A percentile compares a stretch with the other conserved stretches of the same genome.
phyloP scores from a whole-genome alignment of 2,329 filamentous ascomycete species.

The Verticillium isaacii region DNA sequence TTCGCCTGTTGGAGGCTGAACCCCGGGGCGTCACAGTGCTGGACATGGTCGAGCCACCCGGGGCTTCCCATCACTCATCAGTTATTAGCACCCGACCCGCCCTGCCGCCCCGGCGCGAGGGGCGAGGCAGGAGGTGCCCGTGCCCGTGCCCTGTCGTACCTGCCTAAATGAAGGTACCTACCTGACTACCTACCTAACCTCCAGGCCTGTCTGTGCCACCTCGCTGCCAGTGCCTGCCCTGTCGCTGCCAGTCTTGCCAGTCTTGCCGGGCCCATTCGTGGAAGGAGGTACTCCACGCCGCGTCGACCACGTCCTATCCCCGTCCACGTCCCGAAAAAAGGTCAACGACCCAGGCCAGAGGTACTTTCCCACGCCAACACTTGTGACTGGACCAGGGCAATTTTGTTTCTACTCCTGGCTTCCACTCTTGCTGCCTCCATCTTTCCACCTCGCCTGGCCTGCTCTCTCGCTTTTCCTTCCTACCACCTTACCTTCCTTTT shows the following conservation, averaged over 20 bases:
- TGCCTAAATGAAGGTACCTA: background rate
- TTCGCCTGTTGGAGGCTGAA: background rate
- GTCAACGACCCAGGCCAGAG: slow-evolving; percentile 1
- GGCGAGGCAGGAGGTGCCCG: background rate
- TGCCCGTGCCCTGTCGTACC: background rate
- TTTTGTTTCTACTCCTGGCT: background rate
- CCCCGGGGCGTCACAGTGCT: background rate
- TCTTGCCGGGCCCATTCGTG: background rate
- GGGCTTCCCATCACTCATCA: background rate
- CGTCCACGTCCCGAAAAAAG: background rate
- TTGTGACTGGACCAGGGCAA: background rate
- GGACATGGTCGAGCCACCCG: too few relatives aligned
- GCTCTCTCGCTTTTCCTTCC: background rate
- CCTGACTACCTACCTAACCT: background rate
- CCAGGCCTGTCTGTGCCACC: too few relatives aligned
- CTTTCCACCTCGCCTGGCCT: background rate
- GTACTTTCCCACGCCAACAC: slow-evolving; percentile 2
- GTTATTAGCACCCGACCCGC: background rate
- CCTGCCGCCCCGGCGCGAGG: background rate
- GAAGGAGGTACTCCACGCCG: background rate
- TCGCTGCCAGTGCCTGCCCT: background rate
- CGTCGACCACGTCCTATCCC: background rate
- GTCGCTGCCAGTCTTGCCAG: background rate
- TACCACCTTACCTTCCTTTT: background rate
- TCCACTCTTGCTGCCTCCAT: background rate